Evolutionary conservation across 2,329 filamentous ascomycete species (phyloP).

Genomic region (Nothopassalora personata): DNA sequence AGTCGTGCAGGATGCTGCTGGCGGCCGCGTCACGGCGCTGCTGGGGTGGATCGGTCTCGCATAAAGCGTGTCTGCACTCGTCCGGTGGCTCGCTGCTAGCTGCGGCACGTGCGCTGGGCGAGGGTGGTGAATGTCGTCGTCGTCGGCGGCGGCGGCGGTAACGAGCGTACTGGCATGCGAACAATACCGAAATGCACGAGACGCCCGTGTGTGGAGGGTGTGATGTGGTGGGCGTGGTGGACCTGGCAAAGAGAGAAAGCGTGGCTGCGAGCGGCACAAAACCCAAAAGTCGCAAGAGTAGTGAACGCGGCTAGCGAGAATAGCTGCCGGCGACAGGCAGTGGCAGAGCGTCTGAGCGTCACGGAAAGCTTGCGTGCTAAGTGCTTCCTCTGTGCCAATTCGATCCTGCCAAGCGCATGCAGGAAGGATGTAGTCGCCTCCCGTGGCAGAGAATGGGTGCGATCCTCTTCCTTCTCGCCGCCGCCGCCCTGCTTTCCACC

Average conservation of each 20-base stretch:
- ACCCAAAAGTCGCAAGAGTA: neutral
- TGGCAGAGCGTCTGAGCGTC: no score
- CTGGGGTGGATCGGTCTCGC: constrained; percentile 8
- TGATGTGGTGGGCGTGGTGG: constrained; percentile 1
- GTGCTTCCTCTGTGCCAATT: neutral
- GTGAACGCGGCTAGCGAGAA: neutral
- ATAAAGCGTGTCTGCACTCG: constrained; percentile 8
- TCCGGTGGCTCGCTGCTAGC: neutral
- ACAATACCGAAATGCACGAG: constrained; percentile 21
- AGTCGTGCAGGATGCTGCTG: constrained; percentile 5
- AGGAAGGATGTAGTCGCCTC: neutral
- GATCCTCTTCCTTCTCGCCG: neutral
- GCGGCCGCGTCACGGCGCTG: constrained; percentile 8
- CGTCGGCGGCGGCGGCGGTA: constrained; percentile 11
- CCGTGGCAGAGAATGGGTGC: no score
- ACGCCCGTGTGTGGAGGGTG: constrained; percentile 1
- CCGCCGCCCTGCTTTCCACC: neutral
- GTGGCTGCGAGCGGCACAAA: neutral
- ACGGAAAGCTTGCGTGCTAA: neutral
- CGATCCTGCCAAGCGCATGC: neutral
- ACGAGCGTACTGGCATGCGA: constrained; percentile 26
- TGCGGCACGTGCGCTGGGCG: neutral
- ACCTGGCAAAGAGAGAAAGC: neutral
- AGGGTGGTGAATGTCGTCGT: neutral
- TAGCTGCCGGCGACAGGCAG: neutral